Base-by-base conservation (phyloP, 371 early-diverging fungal genomes). In the Mortierella polycephala region DNA sequence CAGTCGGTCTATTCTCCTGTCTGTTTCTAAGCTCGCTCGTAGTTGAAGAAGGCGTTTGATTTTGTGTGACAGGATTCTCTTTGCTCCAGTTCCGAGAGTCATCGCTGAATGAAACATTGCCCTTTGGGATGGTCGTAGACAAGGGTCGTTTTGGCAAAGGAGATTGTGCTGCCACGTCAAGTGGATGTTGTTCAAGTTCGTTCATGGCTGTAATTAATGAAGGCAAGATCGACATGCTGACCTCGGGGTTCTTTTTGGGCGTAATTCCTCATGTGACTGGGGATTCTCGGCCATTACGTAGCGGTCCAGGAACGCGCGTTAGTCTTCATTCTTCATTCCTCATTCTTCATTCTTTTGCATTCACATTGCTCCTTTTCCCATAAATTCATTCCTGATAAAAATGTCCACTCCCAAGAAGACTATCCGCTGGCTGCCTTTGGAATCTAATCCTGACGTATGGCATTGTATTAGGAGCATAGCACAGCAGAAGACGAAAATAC, bases 381-480 rank as follows among this genome's bases (percentile, higher is more conserved):
- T 30, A 2, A 30, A 30, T 30, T 30, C 30, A 30, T 30, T 30
- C 30, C 4, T 2, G 30, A 62, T n/a, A 23, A 65, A 64, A 57
- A 65, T 70, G 70, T 57, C 58, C 13, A 37, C 64, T 12, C 20
- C 63, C 16, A 76, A 69, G 64, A 80, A 73, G 47, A 82, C 69
- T 57, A 74, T 87, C 10, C 74, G 82, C 73, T 95, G 96, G 96
- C 75, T 93, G 12, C 94, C 96, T 14, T 89, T 96, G 37, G 96
- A 96, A 79, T 89, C 92, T 5, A 94, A 94, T 69, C 96, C 96
- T 20, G 93, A 94, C 44, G 93, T 93, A 75, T 44, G 50, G 4
- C 30, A 4, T 30, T 4, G 30, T 30, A 30, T 40, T 8, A 20
- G 9, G 23, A 51, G 37, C 50, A 30, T 4, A 30, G 30, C 30